Conservation (phyloP, 225 moss, liverwort and hornwort species). For the Climacium dendroides region DNA sequence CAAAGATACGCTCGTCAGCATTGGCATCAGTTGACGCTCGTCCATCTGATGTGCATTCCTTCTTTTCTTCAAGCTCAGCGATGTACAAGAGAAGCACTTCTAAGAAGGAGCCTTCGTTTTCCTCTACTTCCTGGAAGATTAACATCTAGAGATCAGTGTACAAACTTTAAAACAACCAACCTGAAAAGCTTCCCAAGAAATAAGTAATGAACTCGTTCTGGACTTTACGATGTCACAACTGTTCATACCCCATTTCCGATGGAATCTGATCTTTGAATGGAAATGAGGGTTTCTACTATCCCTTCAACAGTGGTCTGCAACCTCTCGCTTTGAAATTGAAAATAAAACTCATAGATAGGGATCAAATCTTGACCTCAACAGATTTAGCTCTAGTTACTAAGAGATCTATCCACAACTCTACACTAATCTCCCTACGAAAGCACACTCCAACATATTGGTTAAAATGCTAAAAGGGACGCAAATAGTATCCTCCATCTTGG, state of each 20-base stretch:
- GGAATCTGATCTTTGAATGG: not conserved
- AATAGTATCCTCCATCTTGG: not conserved
- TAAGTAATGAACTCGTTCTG: not conserved
- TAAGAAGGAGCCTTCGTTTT: not conserved
- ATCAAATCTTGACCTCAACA: not conserved
- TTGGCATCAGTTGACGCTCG: not conserved
- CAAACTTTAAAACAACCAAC: not conserved
- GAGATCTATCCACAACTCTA: not conserved
- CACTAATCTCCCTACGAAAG: not conserved
- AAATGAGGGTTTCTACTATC: not conserved
- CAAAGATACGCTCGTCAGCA: not conserved
- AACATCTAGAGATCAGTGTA: not conserved
- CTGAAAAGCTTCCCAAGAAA: not conserved
- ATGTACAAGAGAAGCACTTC: conserved; percentile 7
- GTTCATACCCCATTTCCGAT: not conserved
- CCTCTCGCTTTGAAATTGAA: not conserved
- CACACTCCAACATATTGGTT: not conserved
- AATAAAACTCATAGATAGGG: not conserved
- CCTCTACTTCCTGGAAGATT: not conserved
- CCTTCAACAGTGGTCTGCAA: not conserved
- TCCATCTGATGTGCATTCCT: not conserved
- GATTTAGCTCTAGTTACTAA: not conserved
- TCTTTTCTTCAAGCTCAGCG: conserved; percentile 14
- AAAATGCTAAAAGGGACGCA: not conserved
- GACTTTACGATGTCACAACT: not conserved